Evolutionary conservation across 2,329 filamentous ascomycete species (phyloP).

Genomic region (Cadophora sp.): DNA sequence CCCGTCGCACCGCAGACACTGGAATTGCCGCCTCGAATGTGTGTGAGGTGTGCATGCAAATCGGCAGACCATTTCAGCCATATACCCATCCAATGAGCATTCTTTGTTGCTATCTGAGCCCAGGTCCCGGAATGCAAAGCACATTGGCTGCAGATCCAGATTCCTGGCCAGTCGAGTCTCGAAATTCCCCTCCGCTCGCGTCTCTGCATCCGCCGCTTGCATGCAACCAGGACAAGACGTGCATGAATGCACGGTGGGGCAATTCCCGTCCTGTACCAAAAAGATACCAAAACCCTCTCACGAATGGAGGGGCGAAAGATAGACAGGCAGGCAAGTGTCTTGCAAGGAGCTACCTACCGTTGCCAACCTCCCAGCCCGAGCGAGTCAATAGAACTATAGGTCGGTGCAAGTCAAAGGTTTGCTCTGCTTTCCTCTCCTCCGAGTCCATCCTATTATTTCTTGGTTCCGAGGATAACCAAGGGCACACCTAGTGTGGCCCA

Average conservation of each 20-base stretch:
- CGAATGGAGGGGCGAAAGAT: neutral
- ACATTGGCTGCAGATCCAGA: conserved; percentile 12
- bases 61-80: conserved; percentile 8
- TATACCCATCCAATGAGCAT: neutral
- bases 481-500: neutral
- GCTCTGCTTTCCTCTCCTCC: neutral
- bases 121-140: conserved; percentile 11
- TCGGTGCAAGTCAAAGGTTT: neutral
- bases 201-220: conserved; percentile 9
- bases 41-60: neutral
- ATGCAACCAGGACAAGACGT: conserved; percentile 4
- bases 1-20: conserved; percentile 8
- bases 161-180: neutral
- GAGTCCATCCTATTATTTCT: neutral
- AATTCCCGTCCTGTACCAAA: neutral
- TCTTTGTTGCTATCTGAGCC: conserved; percentile 1
- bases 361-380: neutral
- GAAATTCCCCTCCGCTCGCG: neutral
- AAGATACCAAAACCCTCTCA: neutral
- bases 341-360: neutral
- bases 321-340: neutral
- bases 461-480: conserved; percentile 1
- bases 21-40: too few species aligned
- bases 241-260: neutral
- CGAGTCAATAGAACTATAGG: conserved; percentile 9